Evolutionary conservation across 1,284 basidiomycete species (phyloP).

Genomic region (Takashimella koratensis): DNA sequence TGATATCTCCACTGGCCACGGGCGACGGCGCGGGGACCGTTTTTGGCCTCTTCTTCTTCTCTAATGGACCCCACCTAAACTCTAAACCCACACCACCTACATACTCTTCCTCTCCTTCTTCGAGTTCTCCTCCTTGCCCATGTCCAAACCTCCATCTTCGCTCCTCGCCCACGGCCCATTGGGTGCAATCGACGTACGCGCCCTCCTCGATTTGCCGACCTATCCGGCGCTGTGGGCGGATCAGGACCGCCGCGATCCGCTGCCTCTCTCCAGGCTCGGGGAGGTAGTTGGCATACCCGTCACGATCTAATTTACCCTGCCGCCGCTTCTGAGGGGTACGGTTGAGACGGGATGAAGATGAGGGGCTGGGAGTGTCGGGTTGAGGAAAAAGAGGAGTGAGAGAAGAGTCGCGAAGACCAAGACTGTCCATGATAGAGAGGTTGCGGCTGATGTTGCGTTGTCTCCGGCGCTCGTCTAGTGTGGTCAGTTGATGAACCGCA

Average conservation of each 20-base stretch:
- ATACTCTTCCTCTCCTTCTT: constrained; percentile 13
- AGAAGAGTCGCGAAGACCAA: no score
- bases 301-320: constrained; percentile 18
- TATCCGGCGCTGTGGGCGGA: constrained; percentile 23
- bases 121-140: constrained; percentile 14
- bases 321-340: neutral
- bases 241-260: constrained; percentile 35
- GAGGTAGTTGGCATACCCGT: constrained; percentile 28
- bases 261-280: constrained; percentile 28
- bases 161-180: constrained; percentile 27
- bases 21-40: neutral
- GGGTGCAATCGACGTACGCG: constrained; percentile 27
- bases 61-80: constrained; percentile 9
- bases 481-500: neutral
- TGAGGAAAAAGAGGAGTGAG: no score
- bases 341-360: no score
- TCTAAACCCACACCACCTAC: constrained; percentile 24
- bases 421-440: neutral
- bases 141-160: constrained; percentile 32
- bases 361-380: no score
- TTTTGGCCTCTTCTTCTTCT: neutral
- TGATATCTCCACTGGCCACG: neutral
- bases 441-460: constrained; percentile 9
- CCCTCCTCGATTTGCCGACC: constrained; percentile 25
- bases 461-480: constrained; percentile 10